Evolutionary conservation across 176 grass and related monocot species (phyloP).

Genomic region (Hyparrhenia diplandra): DNA sequence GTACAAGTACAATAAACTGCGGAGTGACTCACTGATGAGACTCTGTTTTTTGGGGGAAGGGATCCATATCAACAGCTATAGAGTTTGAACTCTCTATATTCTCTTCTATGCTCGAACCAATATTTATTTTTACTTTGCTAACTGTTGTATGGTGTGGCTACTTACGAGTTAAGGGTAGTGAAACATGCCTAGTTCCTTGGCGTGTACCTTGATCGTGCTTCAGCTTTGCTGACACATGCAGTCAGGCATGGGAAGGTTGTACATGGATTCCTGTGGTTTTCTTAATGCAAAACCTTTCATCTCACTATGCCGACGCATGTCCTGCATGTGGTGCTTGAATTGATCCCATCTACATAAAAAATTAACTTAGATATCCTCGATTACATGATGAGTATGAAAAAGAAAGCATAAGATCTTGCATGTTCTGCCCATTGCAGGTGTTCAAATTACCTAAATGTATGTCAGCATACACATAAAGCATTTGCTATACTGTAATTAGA

Average conservation of each 20-base stretch:
- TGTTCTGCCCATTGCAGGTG: too few species aligned
- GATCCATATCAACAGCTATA: conserved; percentile 14
- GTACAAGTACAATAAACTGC: neutral
- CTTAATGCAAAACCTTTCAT: conserved; percentile 54
- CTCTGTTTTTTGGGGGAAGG: neutral
- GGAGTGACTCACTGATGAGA: neutral
- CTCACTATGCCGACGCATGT: conserved; percentile 68
- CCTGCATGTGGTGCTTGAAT: conserved; percentile 73
- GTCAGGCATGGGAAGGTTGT: conserved; percentile 79
- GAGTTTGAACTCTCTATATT: conserved; percentile 2
- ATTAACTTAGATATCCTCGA: neutral
- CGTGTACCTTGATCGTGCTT: conserved; percentile 16
- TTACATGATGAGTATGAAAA: neutral
- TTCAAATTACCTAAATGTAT: too few species aligned
- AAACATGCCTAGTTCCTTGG: neutral
- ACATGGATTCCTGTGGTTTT: conserved; percentile 60
- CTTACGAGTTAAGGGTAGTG: conserved; percentile 35
- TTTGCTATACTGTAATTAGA: neutral
- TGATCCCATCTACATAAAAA: conserved; percentile 65
- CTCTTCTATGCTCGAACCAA: conserved; percentile 3
- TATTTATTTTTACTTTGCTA: neutral
- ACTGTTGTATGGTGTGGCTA: conserved; percentile 16
- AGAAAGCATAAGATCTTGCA: neutral
- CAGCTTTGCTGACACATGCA: conserved; percentile 68
- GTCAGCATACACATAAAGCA: neutral